phyloP scores from a whole-genome alignment of 768 basidiomycete species.

The Serpula lacrymans region DNA sequence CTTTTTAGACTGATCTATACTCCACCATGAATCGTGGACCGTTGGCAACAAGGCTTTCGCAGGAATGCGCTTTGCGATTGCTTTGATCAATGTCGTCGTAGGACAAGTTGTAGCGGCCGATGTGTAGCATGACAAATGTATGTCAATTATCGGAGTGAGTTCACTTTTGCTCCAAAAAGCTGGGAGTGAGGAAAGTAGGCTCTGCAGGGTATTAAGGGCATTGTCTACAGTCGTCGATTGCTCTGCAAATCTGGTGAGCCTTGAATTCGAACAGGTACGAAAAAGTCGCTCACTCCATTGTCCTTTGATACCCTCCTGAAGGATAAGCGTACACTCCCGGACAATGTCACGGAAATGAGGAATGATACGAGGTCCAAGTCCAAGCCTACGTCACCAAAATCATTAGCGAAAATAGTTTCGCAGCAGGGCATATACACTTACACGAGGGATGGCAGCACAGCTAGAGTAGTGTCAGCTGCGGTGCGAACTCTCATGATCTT shows the following conservation, averaged over 20 bases:
- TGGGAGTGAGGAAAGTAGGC: conserved; percentile 72
- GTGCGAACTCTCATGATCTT: conserved; percentile 40
- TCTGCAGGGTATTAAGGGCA: conserved; percentile 52
- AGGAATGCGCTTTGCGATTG: conserved; percentile 67
- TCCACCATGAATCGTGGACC: conserved; percentile 56
- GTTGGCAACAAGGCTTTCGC: conserved; percentile 66
- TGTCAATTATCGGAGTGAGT: conserved; percentile 48
- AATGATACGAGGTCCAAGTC: conserved; percentile 85
- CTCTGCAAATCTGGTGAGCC: conserved; percentile 18
- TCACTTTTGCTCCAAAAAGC: conserved; percentile 75
- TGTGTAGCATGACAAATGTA: conserved; percentile 48
- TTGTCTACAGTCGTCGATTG: conserved; percentile 28
- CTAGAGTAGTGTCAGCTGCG: conserved; percentile 41
- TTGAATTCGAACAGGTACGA: not conserved
- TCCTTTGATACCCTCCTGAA: conserved; percentile 37
- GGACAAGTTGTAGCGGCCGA: conserved; percentile 19
- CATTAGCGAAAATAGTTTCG: no score
- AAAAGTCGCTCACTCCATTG: conserved; percentile 30
- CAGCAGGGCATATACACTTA: conserved; percentile 31
- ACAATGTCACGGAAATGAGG: conserved; percentile 78
- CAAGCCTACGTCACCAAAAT: no score
- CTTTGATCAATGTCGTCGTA: conserved; percentile 48
- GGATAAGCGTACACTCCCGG: conserved; percentile 47
- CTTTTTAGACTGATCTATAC: conserved; percentile 29
- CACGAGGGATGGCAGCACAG: conserved; percentile 59